Conservation (phyloP, 768 basidiomycete species). For the Clathrus columnatus region DNA sequence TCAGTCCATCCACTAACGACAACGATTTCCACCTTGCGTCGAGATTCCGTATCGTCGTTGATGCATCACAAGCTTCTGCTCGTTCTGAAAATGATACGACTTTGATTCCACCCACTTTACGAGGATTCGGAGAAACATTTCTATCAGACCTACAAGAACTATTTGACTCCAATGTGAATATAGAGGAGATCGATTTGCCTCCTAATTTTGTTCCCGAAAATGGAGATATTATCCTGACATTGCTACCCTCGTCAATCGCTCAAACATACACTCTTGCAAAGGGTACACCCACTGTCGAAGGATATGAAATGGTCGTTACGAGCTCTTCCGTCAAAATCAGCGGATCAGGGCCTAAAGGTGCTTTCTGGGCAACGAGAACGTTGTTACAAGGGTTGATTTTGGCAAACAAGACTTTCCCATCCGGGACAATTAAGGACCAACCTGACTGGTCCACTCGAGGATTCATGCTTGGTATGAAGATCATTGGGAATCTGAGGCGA, state of each 20-base stretch:
- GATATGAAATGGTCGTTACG: slow-evolving; percentile 16
- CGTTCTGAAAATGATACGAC: slow-evolving; percentile 15
- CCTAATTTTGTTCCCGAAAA: not conserved
- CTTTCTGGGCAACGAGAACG: slow-evolving; percentile 22
- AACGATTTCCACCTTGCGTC: not conserved
- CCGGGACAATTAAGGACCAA: slow-evolving; percentile 16
- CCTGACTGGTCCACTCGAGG: slow-evolving; percentile 21
- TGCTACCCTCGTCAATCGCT: slow-evolving; percentile 13
- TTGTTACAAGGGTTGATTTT: slow-evolving; percentile 20
- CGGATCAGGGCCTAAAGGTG: slow-evolving; percentile 19
- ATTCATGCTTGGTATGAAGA: slow-evolving; percentile 19
- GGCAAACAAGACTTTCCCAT: slow-evolving; percentile 16
- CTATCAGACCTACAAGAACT: slow-evolving; percentile 16
- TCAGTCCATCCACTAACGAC: not conserved
- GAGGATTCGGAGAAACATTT: slow-evolving; percentile 18
- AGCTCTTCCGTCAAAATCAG: slow-evolving; percentile 13
- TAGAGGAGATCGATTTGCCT: not conserved
- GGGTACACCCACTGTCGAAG: slow-evolving; percentile 17
- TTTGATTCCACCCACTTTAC: slow-evolving; percentile 19
- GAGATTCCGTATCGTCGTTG: not conserved
- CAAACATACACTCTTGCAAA: slow-evolving; percentile 14
- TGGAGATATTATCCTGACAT: slow-evolving; percentile 6
- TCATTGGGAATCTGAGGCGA: not conserved
- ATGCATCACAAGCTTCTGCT: not conserved
- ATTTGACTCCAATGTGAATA: not conserved